Evolutionary conservation across 768 basidiomycete species (phyloP), one percentile per base, ranked within the genome.

Genomic region (Amanita pseudoporphyria): DNA sequence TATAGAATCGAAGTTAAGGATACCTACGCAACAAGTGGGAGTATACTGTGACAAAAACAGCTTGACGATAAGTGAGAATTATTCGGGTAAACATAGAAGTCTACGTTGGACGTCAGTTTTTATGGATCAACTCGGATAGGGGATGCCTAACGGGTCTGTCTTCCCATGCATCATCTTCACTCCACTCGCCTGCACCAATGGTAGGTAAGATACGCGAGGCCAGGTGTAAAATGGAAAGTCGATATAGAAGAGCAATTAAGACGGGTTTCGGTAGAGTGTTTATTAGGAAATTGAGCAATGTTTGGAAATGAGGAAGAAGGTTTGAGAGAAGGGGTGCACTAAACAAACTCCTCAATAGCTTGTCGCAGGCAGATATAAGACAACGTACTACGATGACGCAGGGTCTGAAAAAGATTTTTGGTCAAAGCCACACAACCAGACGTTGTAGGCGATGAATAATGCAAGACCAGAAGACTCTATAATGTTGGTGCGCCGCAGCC

Each of bases 391-490:
- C 45, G 84, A 82, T 9, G 83, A 84, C 31, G 81, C 79, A 9
- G 82, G 78, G 59, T 86, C 82, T 22, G 79, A 80, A 55, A 82
- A 81, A 0, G 84, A 80, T 47, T 78, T 76, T 55, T 80, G 77
- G 62, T 87, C 84, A 56, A 86, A 83, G 14, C 87, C 87, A 59
- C 88, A 90, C 30, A 92, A 72, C 91, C 91, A 93, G 30, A 93
- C 77, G 55, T 90, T 90, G 64, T 89, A 92, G 5, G 90, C 88
- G 36, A 96, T 77, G 63, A 94, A 90, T 22, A 94, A 71, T 3
- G 89, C 84, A 22, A 97, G 78, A 42, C 87, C 81, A 2, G 87
- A 83, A 3, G 91, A 91, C 64, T 97, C 94, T 49, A 96, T 84
- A 43, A 95, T 86, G 58, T 95, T 95, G 36, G 93, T 95, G 45